Conservation (phyloP, 2,329 filamentous ascomycete species). For the Botryotinia globosa region DNA sequence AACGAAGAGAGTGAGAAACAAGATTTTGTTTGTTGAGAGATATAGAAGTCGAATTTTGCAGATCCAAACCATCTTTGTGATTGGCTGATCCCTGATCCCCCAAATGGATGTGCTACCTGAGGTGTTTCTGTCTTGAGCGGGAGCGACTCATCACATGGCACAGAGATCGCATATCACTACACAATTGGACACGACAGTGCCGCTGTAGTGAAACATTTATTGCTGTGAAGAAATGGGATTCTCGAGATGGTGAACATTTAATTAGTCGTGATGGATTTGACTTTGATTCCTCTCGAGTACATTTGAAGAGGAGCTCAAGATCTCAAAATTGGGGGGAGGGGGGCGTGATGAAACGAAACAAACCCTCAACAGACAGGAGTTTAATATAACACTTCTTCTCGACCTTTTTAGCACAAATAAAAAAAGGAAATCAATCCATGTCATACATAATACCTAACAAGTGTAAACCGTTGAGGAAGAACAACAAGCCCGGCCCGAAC, state of each 20-base stretch:
- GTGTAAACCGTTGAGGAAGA: constrained; percentile 11
- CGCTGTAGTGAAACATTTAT: constrained; percentile 19
- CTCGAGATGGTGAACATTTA: not conserved
- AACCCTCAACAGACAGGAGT: too few relatives aligned
- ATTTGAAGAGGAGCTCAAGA: not conserved
- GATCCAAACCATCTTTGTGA: not conserved
- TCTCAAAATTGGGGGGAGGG: too few relatives aligned
- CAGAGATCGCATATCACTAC: constrained; percentile 21
- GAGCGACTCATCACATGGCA: constrained; percentile 22
- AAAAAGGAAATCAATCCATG: not conserved
- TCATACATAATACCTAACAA: not conserved
- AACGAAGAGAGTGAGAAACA: not conserved
- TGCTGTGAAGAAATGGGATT: constrained; percentile 6
- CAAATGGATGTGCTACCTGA: constrained; percentile 15
- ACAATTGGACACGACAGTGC: constrained; percentile 18
- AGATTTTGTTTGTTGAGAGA: constrained; percentile 5
- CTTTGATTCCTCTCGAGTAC: not conserved
- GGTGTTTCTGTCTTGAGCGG: constrained; percentile 18
- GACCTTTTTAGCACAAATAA: too few relatives aligned
- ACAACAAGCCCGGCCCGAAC: constrained; percentile 12
- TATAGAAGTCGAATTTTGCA: not conserved
- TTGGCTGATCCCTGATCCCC: not conserved
- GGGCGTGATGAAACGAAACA: not conserved
- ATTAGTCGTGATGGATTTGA: too few relatives aligned
- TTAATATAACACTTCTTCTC: not conserved